Evolutionary conservation across 176 grass and related monocot genomes (phyloP), one percentile per base, ranked within the genome.

Genomic region (Oryza longistaminata): DNA sequence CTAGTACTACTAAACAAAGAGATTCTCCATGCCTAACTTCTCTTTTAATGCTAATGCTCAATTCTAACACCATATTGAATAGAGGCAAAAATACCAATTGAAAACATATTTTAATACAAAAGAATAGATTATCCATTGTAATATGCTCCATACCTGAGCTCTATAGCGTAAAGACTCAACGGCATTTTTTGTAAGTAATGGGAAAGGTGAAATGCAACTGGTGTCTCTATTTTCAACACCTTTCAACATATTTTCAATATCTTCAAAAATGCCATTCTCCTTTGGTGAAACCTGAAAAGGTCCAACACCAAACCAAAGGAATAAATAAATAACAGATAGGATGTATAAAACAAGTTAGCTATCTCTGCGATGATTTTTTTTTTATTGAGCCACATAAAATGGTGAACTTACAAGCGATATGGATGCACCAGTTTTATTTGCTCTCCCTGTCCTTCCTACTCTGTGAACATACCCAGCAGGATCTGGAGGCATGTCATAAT

Each of bases 381-480:
- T 11, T 29, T 16, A 83, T n/a, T 40, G 11, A 87, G 81, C 40
- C 19, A 77, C 43, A 9, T 25, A 86, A 71, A 81, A 22, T 17
- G 44, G 50, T 34, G 46, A 77, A 89, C 93, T 95, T 92, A 98
- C 96, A 92, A 98, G 93, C 0, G 91, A 98, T 77, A 98, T 87
- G 66, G 93, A 90, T 76, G 91, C 84, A 83, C 96, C 96, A 27
- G 90, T 90, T 22, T 92, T 95, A 85, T 92, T 89, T 52, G 88
- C 96, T 81, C 96, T 91, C 60, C 96, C 96, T 66, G 96, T 98
- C 61, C 96, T 85, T 17, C 96, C 96, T 88, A 98, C 69, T 91
- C 96, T 90, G 74, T 98, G 96, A 76, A 98, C 86, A 85, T 95
- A 98, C 58, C 96, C 96, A 90, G 91, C 85, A 83, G 88, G 53